These are phyloP conservation scores for Clarireedia monteithiana DNA, from an alignment of 2,329 filamentous ascomycete genomes.

Conservation along the genomic window DNA sequence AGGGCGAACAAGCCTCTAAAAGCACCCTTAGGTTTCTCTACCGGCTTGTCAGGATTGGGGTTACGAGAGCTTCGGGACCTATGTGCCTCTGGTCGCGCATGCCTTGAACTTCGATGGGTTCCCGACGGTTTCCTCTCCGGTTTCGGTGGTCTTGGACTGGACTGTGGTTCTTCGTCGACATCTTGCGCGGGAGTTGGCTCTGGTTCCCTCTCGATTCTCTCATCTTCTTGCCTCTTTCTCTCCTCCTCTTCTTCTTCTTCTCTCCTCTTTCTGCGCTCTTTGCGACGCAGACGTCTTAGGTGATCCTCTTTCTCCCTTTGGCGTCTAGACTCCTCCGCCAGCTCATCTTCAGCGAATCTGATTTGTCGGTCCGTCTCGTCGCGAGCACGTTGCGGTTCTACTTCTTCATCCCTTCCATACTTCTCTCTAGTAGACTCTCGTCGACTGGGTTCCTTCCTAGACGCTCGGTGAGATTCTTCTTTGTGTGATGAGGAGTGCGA, in stretches of 20 bases:
- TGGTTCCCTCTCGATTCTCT: background rate
- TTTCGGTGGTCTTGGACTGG: background rate
- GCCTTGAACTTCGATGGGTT: background rate
- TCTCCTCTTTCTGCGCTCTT: conserved; percentile 1
- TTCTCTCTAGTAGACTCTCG: conserved; percentile 12
- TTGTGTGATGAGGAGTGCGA: conserved; percentile 4
- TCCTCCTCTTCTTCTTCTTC: background rate
- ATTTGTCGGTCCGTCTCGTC: conserved; percentile 19
- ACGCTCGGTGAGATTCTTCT: background rate
- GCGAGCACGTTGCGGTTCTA: conserved; percentile 17
- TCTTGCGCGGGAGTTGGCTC: background rate
- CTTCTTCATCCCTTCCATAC: conserved; percentile 19
- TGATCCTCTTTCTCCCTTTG: conserved; percentile 7
- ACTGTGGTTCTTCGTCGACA: background rate
- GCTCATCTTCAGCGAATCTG: conserved; percentile 1
- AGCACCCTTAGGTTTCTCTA: conserved; percentile 7
- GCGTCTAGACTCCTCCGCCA: background rate
- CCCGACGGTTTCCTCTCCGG: conserved; percentile 1
- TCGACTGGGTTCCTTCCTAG: conserved; percentile 9
- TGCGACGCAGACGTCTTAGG: background rate
- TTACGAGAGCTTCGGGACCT: background rate
- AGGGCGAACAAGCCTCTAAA: conserved; percentile 6
- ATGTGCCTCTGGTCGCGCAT: background rate
- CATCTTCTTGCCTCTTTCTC: background rate
- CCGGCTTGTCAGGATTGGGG: background rate